Evolutionary conservation across 345 rosid genomes (phyloP).

Genomic region (Arabidopsis suecica): DNA sequence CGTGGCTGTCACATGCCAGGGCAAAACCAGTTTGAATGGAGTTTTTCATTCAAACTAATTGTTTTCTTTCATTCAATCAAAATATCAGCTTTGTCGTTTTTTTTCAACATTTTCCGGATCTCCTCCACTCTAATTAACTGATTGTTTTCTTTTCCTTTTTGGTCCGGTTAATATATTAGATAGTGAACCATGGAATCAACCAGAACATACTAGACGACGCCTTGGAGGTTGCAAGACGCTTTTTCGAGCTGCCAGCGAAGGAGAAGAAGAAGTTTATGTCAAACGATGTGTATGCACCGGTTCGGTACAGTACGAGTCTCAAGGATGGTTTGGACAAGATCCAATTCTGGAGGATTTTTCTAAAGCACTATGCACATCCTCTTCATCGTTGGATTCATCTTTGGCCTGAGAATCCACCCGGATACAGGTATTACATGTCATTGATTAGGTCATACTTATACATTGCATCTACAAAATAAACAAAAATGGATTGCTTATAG

Average conservation of each 20-base stretch:
- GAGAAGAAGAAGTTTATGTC: slow-evolving; percentile 65
- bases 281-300: slow-evolving; percentile 59
- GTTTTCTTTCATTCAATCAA: too few species aligned
- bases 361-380: slow-evolving; percentile 77
- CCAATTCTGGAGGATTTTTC: slow-evolving; percentile 71
- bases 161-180: slow-evolving; percentile 40
- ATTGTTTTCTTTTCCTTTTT: not conserved
- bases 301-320: slow-evolving; percentile 63
- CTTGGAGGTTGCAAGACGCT: slow-evolving; percentile 48
- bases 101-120: slow-evolving; percentile 21
- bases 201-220: slow-evolving; percentile 56
- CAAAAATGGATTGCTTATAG: slow-evolving; percentile 3
- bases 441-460: slow-evolving; percentile 32
- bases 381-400: slow-evolving; percentile 55
- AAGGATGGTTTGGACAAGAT: slow-evolving; percentile 58
- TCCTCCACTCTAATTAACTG: not conserved
- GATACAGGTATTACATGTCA: slow-evolving; percentile 52
- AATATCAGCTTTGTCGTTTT: too few species aligned
- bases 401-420: slow-evolving; percentile 71
- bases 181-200: slow-evolving; percentile 66
- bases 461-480: slow-evolving; percentile 23
- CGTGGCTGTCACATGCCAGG: slow-evolving; percentile 13
- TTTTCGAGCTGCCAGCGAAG: slow-evolving; percentile 51
- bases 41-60: too few species aligned
- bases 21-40: slow-evolving; percentile 4